These are phyloP conservation scores for Phtheirospermum japonicum DNA, from an alignment of 257 asterid species.

Conservation along the genomic window DNA sequence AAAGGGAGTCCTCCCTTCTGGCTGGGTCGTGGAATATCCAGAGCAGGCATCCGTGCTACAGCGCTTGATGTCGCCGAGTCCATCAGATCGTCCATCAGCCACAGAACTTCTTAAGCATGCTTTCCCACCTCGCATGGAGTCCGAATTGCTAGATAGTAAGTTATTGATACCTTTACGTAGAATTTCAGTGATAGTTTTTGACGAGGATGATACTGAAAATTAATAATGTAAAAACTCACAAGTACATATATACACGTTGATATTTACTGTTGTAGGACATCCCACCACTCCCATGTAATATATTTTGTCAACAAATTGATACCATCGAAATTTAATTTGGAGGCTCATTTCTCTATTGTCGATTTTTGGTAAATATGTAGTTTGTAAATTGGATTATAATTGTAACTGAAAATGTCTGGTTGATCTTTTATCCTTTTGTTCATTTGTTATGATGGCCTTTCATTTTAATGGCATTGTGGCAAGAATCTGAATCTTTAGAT, in stretches of 20 bases:
- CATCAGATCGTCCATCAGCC: slow-evolving; percentile 95
- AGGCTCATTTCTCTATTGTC: not conserved
- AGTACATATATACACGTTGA: not conserved
- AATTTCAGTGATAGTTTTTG: slow-evolving; percentile 12
- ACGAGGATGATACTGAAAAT: not conserved
- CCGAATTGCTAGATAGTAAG: slow-evolving; percentile 86
- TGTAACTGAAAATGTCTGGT: not conserved
- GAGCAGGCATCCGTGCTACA: slow-evolving; percentile 80
- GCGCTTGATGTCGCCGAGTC: slow-evolving; percentile 75
- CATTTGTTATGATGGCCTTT: slow-evolving; percentile 5
- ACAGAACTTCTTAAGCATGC: slow-evolving; percentile 84
- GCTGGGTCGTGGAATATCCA: slow-evolving; percentile 71
- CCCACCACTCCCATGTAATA: not conserved
- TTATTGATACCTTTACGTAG: slow-evolving; percentile 21
- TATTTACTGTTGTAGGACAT: too few relatives aligned
- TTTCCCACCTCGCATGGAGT: slow-evolving; percentile 94
- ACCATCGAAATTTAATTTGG: not conserved
- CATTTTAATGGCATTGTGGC: slow-evolving; percentile 8
- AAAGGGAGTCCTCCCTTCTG: slow-evolving; percentile 82
- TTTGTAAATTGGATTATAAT: slow-evolving; percentile 13
- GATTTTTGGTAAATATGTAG: slow-evolving; percentile 11
- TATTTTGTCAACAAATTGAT: not conserved
- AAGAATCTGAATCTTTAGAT: not conserved
- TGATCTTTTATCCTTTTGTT: not conserved
- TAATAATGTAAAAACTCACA: not conserved